Conservation (phyloP, 164 flowering plant species). For the Dillenia turbinata region DNA sequence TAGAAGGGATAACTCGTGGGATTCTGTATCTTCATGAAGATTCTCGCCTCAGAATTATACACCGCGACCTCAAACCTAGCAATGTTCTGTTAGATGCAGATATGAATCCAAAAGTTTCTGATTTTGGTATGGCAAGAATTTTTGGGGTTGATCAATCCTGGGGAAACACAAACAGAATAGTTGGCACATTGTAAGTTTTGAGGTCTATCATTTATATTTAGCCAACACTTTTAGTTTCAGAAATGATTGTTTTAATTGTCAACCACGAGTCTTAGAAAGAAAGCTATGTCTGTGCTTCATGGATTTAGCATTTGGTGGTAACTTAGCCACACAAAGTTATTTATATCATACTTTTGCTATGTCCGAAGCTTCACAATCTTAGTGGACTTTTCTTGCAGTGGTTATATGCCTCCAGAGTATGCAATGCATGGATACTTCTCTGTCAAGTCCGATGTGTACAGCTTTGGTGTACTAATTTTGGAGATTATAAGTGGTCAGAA, state of each 20-base stretch:
- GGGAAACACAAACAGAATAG: constrained; percentile 11
- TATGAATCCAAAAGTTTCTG: constrained; percentile 15
- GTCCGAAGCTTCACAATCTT: too few relatives aligned
- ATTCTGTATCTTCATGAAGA: constrained; percentile 17
- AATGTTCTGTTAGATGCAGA: constrained; percentile 7
- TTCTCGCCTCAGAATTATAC: constrained; percentile 13
- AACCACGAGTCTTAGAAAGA: too few relatives aligned
- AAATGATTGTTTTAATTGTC: too few relatives aligned
- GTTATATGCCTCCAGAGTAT: constrained; percentile 31
- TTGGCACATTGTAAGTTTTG: constrained; percentile 16
- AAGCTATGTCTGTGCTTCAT: too few relatives aligned
- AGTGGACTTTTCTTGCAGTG: constrained; percentile 11
- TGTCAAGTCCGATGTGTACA: constrained; percentile 21
- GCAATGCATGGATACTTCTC: constrained; percentile 21
- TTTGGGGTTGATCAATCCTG: constrained; percentile 11
- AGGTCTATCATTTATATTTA: not conserved
- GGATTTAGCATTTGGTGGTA: too few relatives aligned
- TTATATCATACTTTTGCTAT: not conserved
- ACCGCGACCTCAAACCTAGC: constrained; percentile 18
- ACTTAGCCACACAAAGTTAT: not conserved
- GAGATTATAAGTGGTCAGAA: constrained; percentile 21
- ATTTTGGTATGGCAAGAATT: constrained; percentile 16
- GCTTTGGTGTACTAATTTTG: constrained; percentile 23
- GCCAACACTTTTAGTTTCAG: too few relatives aligned
- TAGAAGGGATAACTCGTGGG: constrained; percentile 15